A percentile compares a stretch with the other conserved stretches of the same genome.
phyloP scores from a whole-genome alignment of 2,329 filamentous ascomycete species.

The Tympanopsis confertula region DNA sequence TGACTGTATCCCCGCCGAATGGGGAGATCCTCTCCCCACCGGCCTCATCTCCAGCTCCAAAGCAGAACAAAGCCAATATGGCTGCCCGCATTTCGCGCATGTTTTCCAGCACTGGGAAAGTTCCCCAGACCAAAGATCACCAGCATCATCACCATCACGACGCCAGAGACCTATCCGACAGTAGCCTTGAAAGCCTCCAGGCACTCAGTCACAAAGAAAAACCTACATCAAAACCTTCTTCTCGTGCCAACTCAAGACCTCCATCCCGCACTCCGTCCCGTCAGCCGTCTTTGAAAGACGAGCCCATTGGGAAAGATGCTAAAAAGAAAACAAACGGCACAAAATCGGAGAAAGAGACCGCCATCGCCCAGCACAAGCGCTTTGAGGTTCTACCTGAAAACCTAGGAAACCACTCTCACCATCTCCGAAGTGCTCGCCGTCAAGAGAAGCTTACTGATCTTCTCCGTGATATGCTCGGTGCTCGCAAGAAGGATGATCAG shows the following conservation, averaged over 20 bases:
- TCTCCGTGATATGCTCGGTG: constrained; percentile 68
- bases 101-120: background rate
- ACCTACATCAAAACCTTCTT: background rate
- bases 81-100: background rate
- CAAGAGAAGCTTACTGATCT: constrained; percentile 93
- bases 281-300: background rate
- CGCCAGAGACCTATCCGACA: background rate
- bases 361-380: background rate
- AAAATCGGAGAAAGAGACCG: background rate
- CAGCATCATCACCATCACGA: background rate
- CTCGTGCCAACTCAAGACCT: too few relatives aligned
- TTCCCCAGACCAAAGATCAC: background rate
- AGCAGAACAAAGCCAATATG: background rate
- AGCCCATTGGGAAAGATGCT: background rate
- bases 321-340: background rate
- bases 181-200: background rate
- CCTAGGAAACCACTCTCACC: constrained; percentile 71
- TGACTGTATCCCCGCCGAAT: background rate
- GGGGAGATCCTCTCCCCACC: background rate
- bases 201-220: background rate
- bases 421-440: constrained; percentile 76
- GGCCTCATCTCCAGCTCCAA: background rate
- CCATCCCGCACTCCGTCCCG: background rate
- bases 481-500: constrained; percentile 64
- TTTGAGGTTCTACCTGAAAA: constrained; percentile 36